phyloP scores from a whole-genome alignment of 2,329 filamentous ascomycete species.

The Immersiporthe knoxdaviesiana region DNA sequence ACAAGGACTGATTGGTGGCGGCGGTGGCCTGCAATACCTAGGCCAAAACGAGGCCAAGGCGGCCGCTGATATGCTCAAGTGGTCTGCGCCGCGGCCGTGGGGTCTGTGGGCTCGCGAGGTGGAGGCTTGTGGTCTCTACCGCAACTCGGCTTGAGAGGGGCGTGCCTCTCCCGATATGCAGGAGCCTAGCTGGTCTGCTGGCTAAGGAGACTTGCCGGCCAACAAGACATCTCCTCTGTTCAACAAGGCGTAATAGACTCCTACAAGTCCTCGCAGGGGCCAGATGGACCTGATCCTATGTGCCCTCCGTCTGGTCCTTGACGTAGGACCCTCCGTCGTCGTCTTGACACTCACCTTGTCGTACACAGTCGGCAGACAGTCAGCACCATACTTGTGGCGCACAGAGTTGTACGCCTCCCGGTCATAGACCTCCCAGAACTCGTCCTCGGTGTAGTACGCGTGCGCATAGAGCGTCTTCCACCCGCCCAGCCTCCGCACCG shows the following conservation, averaged over 20 bases:
- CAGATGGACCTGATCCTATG: slow-evolving; percentile 9
- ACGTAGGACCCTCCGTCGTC: too few species aligned
- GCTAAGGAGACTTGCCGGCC: slow-evolving; percentile 50
- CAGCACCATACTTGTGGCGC: slow-evolving; percentile 61
- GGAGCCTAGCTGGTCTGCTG: slow-evolving; percentile 1
- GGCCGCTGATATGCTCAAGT: slow-evolving; percentile 28
- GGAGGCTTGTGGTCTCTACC: slow-evolving; percentile 34
- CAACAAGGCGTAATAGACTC: slow-evolving; percentile 13
- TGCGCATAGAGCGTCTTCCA: slow-evolving; percentile 75
- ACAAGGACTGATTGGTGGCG: background rate
- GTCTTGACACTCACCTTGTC: slow-evolving; percentile 67
- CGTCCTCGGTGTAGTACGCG: slow-evolving; percentile 67
- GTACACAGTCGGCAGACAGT: slow-evolving; percentile 64
- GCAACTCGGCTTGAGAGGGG: slow-evolving; percentile 25
- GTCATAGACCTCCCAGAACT: slow-evolving; percentile 71
- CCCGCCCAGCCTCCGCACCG: slow-evolving; percentile 61
- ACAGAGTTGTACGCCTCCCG: slow-evolving; percentile 61
- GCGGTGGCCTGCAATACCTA: slow-evolving; percentile 27
- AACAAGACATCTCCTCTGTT: slow-evolving; percentile 17
- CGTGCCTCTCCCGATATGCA: too few species aligned
- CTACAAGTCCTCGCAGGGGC: slow-evolving; percentile 16
- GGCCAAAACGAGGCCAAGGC: slow-evolving; percentile 30
- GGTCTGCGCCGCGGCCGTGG: slow-evolving; percentile 33
- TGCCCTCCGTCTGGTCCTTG: background rate
- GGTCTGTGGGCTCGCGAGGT: slow-evolving; percentile 36